Base-by-base conservation (phyloP, 106 monocot species). In the Dendrobium huoshanense region DNA sequence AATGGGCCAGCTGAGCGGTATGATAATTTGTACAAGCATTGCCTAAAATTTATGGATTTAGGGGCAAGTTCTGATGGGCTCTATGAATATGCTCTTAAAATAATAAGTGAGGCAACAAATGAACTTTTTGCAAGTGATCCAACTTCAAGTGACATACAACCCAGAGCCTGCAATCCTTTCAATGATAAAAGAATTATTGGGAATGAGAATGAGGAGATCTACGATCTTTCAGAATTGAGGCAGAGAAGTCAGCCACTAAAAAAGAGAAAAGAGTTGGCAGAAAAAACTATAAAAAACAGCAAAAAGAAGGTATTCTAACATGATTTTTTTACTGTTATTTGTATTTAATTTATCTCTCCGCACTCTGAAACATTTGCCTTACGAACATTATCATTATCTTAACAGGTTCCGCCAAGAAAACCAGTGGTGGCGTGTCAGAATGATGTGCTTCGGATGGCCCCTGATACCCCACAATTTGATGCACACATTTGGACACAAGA, bases 401-500 rank as follows among this genome's bases (percentile, higher is more conserved):
- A 20, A 17, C 13, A 87, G 87, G 81, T 77, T 78, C 82, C 79
- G 75, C 82, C 77, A 78, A 88, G 88, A 74, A 88, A 82, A 67
- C 42, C 79, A 55, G 40, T 72, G n/a, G 67, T 55, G 37, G 33
- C 19, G 8, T 80, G 27, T 55, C 85, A 85, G 78, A 80, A 41
- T 80, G 88, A 88, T 54, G 54, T 75, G 49, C 77, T 83, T 78
- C 85, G 44, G n/a, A 81, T 83, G n/a, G 77, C 78, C 4, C 85
- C 82, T 41, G 82, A 80, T 80, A 73, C 88, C 47, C 74, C 88
- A 67, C 82, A 85, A 27, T 87, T 85, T 83, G 82, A 85, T 67
- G 19, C 85, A 42, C 85, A 83, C 64, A 78, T 88, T 11, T 85
- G 85, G 85, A 51, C 83, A n/a, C 88, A 85, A 74, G 88, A 88